Percentiles rank a stretch among this genome's conserved stretches.
These are phyloP conservation scores for Euphrasia confusa DNA, from an alignment of 257 asterid species.

Conservation along the genomic window DNA sequence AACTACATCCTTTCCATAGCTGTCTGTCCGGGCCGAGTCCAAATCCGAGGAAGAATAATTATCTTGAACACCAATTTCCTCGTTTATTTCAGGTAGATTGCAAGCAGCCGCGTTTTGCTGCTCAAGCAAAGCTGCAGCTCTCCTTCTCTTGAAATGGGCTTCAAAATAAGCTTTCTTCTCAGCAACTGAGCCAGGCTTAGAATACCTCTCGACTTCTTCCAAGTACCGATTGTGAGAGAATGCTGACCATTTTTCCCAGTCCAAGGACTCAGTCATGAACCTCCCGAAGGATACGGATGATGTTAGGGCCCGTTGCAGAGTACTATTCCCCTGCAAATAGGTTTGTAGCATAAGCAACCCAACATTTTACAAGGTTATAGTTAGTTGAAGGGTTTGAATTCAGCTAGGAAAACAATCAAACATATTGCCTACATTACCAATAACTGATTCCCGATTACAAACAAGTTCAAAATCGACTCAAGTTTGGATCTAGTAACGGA, in stretches of 20 bases:
- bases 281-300: constrained; percentile 86
- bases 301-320: constrained; percentile 59
- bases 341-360: constrained; percentile 15
- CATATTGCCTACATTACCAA: not conserved
- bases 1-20: constrained; percentile 20
- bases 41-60: constrained; percentile 5
- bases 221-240: constrained; percentile 72
- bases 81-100: constrained; percentile 20
- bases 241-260: constrained; percentile 86
- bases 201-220: constrained; percentile 74
- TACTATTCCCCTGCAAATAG: constrained; percentile 50
- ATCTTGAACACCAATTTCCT: constrained; percentile 18
- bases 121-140: constrained; percentile 62
- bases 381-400: not conserved
- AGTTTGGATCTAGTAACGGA: too few relatives aligned
- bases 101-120: constrained; percentile 39
- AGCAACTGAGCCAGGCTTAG: constrained; percentile 92
- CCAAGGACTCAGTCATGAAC: constrained; percentile 70
- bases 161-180: constrained; percentile 91
- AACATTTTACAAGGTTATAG: too few relatives aligned
- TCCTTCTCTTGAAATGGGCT: constrained; percentile 72
- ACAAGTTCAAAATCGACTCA: not conserved
- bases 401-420: constrained; percentile 4
- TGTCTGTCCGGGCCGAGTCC: constrained; percentile 15
- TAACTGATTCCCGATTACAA: not conserved